phyloP scores from a whole-genome alignment of 768 basidiomycete genomes.

The Hericium erinaceus region DNA sequence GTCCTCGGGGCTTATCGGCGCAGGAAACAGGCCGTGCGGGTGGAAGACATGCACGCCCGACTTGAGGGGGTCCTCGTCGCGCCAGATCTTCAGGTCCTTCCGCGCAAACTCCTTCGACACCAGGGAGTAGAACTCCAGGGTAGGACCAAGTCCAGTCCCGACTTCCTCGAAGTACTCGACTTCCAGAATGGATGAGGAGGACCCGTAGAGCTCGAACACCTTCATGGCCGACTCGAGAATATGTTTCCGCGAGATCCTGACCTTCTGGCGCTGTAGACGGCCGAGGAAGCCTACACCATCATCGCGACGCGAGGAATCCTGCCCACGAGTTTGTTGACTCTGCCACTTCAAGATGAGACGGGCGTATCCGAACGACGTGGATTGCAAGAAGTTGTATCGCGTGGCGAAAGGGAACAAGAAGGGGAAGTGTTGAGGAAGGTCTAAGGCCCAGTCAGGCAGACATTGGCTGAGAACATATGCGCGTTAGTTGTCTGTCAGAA shows the following conservation, averaged over 20 bases:
- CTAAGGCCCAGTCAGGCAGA: slow-evolving; percentile 94
- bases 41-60: slow-evolving; percentile 71
- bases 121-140: slow-evolving; percentile 96
- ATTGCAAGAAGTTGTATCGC: slow-evolving; percentile 94
- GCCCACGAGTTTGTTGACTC: slow-evolving; percentile 71
- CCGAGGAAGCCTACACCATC: slow-evolving; percentile 91
- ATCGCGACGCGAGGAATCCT: slow-evolving; percentile 74
- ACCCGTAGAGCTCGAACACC: slow-evolving; percentile 93
- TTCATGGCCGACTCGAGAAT: slow-evolving; percentile 94
- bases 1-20: slow-evolving; percentile 66
- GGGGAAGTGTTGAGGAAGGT: slow-evolving; percentile 92
- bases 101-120: slow-evolving; percentile 93
- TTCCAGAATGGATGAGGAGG: slow-evolving; percentile 87
- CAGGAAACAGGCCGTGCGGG: slow-evolving; percentile 80
- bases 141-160: slow-evolving; percentile 94
- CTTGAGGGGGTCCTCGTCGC: slow-evolving; percentile 63
- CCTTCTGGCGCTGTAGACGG: slow-evolving; percentile 89
- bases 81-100: slow-evolving; percentile 84
- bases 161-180: slow-evolving; percentile 99
- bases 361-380: slow-evolving; percentile 95
- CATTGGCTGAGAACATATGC: slow-evolving; percentile 54
- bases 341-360: slow-evolving; percentile 94
- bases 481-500: slow-evolving; percentile 1
- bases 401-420: slow-evolving; percentile 99
- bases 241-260: slow-evolving; percentile 90